These are phyloP conservation scores for Eucalyptus microcorys DNA, from an alignment of 345 rosid species.

Conservation along the genomic window DNA sequence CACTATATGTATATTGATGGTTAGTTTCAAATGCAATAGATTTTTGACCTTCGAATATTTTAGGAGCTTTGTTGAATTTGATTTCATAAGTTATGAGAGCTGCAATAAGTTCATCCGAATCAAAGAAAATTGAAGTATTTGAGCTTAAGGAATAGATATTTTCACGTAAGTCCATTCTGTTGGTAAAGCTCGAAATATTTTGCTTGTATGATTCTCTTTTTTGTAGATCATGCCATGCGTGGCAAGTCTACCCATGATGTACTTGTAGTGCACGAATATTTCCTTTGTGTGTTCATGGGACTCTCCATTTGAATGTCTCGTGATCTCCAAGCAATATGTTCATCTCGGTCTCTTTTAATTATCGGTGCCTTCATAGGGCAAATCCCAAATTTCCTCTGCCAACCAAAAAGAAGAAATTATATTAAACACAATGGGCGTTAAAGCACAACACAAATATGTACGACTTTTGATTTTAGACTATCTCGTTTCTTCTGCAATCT, in stretches of 20 bases:
- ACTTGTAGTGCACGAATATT: not conserved
- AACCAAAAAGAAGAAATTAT: not conserved
- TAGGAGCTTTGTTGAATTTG: not conserved
- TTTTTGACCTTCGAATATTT: not conserved
- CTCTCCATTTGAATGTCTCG: not conserved
- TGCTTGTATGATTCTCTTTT: not conserved
- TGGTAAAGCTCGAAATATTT: not conserved
- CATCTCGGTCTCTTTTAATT: not conserved
- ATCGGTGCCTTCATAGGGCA: not conserved
- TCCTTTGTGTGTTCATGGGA: not conserved
- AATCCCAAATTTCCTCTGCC: not conserved
- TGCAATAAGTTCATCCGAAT: not conserved
- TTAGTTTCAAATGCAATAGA: not conserved
- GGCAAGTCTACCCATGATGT: not conserved
- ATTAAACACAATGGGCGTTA: not conserved
- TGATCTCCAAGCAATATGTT: not conserved
- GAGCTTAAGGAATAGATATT: not conserved
- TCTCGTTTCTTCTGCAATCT: not conserved
- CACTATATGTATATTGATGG: not conserved
- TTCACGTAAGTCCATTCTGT: not conserved
- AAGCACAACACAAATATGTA: not conserved
- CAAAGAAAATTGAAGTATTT: not conserved
- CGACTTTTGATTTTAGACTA: not conserved
- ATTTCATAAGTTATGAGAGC: not conserved
- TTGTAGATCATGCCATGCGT: not conserved